Conservation (phyloP, 2,329 filamentous ascomycete species). For the Fusarium sp. region DNA sequence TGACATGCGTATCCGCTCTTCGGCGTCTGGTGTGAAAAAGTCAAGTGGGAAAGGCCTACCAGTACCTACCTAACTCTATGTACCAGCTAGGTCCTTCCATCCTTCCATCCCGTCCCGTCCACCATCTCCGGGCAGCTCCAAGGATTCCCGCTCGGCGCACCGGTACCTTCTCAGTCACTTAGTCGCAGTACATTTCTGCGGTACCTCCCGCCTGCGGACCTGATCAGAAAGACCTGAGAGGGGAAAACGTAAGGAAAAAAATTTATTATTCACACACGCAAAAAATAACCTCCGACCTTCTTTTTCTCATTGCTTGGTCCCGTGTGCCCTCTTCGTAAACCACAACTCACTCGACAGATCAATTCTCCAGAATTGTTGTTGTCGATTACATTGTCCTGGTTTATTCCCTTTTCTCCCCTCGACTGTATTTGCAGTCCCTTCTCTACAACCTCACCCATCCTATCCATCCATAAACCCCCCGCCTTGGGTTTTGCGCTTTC, state of each 20-base stretch:
- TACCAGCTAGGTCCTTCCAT: conserved; percentile 20
- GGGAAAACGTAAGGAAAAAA: conserved; percentile 56
- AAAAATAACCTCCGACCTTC: conserved; percentile 55
- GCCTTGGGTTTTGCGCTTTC: conserved; percentile 32
- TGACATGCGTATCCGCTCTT: conserved; percentile 6
- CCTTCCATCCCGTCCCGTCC: conserved; percentile 31
- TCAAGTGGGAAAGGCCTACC: conserved; percentile 25
- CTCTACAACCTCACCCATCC: conserved; percentile 7
- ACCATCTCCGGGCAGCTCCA: conserved; percentile 15
- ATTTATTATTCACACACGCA: conserved; percentile 60
- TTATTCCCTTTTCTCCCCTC: conserved; percentile 21
- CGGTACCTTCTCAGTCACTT: conserved; percentile 41
- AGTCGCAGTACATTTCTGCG: conserved; percentile 33
- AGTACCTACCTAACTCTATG: too few species aligned
- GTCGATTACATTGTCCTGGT: conserved; percentile 35
- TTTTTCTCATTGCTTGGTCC: conserved; percentile 49
- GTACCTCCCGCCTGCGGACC: conserved; percentile 22
- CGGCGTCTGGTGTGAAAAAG: conserved; percentile 9
- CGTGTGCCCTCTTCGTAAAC: conserved; percentile 50
- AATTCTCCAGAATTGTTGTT: conserved; percentile 53
- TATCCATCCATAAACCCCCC: conserved; percentile 24
- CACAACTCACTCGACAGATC: conserved; percentile 50
- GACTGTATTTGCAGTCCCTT: conserved; percentile 11
- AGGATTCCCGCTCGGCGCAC: conserved; percentile 42
- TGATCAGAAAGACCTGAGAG: conserved; percentile 39